phyloP scores from a whole-genome alignment of 305 asterid genomes.

The Withania somnifera region DNA sequence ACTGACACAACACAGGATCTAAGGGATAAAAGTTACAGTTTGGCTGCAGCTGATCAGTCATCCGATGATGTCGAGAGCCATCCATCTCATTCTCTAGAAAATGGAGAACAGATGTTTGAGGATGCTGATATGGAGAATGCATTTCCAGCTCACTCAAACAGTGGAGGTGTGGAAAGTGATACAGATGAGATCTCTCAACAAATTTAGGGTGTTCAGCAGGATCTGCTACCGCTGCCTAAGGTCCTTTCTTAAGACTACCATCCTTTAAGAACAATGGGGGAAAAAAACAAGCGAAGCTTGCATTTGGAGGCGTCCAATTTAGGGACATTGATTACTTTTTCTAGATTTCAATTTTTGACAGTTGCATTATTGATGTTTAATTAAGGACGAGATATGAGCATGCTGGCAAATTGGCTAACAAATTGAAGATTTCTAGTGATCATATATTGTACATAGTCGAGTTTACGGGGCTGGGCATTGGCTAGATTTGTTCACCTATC shows the following conservation, averaged over 20 bases:
- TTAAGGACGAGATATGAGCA: background rate
- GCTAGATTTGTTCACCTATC: background rate
- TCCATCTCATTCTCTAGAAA: constrained; percentile 30
- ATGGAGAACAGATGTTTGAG: constrained; percentile 36
- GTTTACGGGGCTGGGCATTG: background rate
- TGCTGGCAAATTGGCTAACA: background rate
- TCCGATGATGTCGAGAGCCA: constrained; percentile 12
- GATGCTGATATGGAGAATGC: constrained; percentile 23
- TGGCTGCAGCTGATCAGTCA: constrained; percentile 17
- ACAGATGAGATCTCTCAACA: constrained; percentile 23
- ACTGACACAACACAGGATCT: constrained; percentile 6
- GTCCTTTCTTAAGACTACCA: background rate
- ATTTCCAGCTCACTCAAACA: constrained; percentile 9
- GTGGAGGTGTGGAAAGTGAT: constrained; percentile 22
- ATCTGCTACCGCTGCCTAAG: background rate
- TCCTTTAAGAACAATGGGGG: background rate
- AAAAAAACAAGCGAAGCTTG: background rate
- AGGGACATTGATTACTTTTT: background rate
- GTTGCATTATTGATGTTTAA: background rate
- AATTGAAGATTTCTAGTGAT: background rate
- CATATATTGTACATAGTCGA: constrained; percentile 1
- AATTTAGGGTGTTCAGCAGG: constrained; percentile 2
- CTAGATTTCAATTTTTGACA: background rate
- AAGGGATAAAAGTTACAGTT: constrained; percentile 17
- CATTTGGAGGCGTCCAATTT: background rate